Base-by-base conservation (phyloP, 1,284 basidiomycete species). In the Takashimella koratensis region DNA sequence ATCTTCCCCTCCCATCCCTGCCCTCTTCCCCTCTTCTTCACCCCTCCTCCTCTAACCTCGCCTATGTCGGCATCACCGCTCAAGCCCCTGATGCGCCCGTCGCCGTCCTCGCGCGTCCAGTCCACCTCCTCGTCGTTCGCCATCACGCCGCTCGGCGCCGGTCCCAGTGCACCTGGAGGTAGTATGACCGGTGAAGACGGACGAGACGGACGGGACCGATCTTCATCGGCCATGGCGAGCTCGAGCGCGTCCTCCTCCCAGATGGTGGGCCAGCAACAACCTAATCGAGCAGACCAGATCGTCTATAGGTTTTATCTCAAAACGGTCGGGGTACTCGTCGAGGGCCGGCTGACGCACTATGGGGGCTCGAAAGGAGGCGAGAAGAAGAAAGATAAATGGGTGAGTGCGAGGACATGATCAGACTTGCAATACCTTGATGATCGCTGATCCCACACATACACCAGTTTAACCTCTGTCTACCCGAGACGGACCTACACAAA, bases 261-360 rank as follows among this genome's bases (percentile, higher is more conserved):
- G 48, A 54, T 59, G 2, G 56, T 44, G 2, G 42, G 48, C 12
- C 50, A 55, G 20, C 30, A 36, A 36, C 30, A 36, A 36, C 50
- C 55, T 4, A 66, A 53, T 30, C 53, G 68, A 36, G 54, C 60
- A 6, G 75, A 76, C 63, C 73, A 74, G 58, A 71, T 76, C 10
- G 58, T 75, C 3, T 64, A 75, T 59, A 61, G 73, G 13, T 70
- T 70, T 47, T 75, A 76, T 54, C 60, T 76, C 54, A 76, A 76
- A 64, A 75, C 73, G 0, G 68, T 76, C 12, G 66, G 57, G 13
- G 65, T 76, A 13, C 60, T 76, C 12, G 68, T 70, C 10, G 73
- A 76, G 27, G 70, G 63, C 1, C 56, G 73, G 16, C 57, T 75
- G 53, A 72, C 70, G 8, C 73, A 75, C 56, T 63, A 66, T 54